Evolutionary conservation across 192 early-diverging fungal genomes (phyloP), one percentile per base, ranked within the genome.

Genomic region (Coemansia guatemalensis): DNA sequence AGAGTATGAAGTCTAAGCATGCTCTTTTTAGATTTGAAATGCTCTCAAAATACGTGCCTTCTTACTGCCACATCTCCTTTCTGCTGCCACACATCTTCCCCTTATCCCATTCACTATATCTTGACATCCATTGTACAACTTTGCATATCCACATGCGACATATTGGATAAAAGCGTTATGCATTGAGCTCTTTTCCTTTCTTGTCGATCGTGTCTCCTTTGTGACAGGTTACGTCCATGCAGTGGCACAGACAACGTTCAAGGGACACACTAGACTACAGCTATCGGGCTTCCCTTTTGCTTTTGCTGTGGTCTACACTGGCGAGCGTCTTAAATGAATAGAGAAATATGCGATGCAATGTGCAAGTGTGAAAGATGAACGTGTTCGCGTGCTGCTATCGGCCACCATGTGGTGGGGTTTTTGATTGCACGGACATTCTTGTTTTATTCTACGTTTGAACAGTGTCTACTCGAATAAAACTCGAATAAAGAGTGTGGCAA

Each of bases 51-150:
- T 6, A 30, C 29, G 3, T 6, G 6, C 29, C 29, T 30, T 30
- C 6, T 30, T 30, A 4, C 29, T n/a, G n/a, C n/a, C n/a, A n/a
- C n/a, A n/a, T n/a, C n/a, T n/a, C n/a, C 7, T 35, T 35, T 6
- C 11, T 11, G 33, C 56, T 58, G 20, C 14, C 56, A 14, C 30
- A 24, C 20, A n/a, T n/a, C n/a, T 2, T 5, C 55, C 54, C 55
- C 55, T 56, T 33, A 56, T 56, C 55, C 55, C 55, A 32, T 33
- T 56, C 55, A 56, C 55, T 56, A 56, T 56, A 56, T 56, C 55
- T 33, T 26, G 25, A 25, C 25, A 8, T 26, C 12, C 20, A 22
- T 52, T 52, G 23, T 52, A 29, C 3, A 54, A 14, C 22, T 30
- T 14, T 30, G 24, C 53, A 54, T 30, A 29, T 29, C 29, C 29